phyloP scores from a whole-genome alignment of 768 basidiomycete species.

The Suillus placidus region DNA sequence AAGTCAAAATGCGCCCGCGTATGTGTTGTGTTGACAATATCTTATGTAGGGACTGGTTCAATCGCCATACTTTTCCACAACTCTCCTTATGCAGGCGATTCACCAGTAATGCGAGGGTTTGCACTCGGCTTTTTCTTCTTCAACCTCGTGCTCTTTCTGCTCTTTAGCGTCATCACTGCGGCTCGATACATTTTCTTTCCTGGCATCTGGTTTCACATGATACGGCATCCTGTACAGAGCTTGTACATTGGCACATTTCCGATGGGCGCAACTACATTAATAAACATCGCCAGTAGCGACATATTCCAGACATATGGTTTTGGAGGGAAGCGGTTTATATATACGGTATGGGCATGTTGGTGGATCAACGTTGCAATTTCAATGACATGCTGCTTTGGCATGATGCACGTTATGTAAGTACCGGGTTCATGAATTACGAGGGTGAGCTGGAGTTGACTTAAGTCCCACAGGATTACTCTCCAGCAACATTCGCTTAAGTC shows the following conservation, averaged over 20 bases:
- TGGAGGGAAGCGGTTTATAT: conserved; percentile 55
- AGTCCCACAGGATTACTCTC: conserved; percentile 48
- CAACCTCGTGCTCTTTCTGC: conserved; percentile 55
- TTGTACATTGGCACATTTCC: conserved; percentile 53
- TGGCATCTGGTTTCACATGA: conserved; percentile 49
- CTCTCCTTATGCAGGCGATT: conserved; percentile 56
- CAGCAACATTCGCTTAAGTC: conserved; percentile 58
- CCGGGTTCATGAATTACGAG: conserved; percentile 21
- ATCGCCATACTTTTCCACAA: conserved; percentile 57
- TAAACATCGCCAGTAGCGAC: conserved; percentile 50
- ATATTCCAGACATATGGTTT: conserved; percentile 48
- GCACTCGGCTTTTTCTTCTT: conserved; percentile 59
- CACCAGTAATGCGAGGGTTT: conserved; percentile 42
- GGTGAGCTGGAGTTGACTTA: conserved; percentile 17
- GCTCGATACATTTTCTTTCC: conserved; percentile 59
- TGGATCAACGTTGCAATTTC: conserved; percentile 66
- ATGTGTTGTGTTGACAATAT: neutral
- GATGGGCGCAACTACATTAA: conserved; percentile 64
- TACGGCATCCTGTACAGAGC: conserved; percentile 52
- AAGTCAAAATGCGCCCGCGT: conserved; percentile 13
- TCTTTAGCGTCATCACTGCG: conserved; percentile 48
- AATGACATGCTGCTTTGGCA: conserved; percentile 58
- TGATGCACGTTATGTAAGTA: conserved; percentile 68
- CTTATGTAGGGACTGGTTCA: conserved; percentile 46
- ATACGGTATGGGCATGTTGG: conserved; percentile 65